These are phyloP conservation scores for Chaetomium cochliodes DNA, from an alignment of 495 filamentous ascomycete species.

Conservation along the genomic window DNA sequence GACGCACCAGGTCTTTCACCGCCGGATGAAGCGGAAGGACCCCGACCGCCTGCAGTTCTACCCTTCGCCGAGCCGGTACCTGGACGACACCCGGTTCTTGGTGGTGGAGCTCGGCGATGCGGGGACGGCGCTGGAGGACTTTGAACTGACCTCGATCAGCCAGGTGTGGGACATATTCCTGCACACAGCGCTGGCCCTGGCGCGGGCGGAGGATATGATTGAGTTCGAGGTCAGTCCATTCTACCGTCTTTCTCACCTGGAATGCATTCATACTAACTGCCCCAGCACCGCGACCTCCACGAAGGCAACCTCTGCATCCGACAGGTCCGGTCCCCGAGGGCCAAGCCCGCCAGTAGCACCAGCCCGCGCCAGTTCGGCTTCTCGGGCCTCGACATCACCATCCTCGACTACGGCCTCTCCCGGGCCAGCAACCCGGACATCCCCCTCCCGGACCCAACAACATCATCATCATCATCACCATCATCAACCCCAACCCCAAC, in stretches of 20 bases:
- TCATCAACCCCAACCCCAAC: too few relatives aligned
- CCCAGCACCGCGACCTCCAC: slow-evolving; percentile 79
- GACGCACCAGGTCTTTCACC: slow-evolving; percentile 63
- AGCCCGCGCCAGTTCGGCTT: slow-evolving; percentile 56
- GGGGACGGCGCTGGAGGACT: slow-evolving; percentile 69
- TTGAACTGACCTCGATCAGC: slow-evolving; percentile 52
- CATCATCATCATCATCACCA: background rate
- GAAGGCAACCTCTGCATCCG: slow-evolving; percentile 81
- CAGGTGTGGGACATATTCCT: slow-evolving; percentile 86
- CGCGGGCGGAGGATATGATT: slow-evolving; percentile 68
- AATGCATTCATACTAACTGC: background rate
- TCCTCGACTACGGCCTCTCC: slow-evolving; percentile 89
- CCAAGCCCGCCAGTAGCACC: slow-evolving; percentile 34
- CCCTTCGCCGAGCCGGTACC: slow-evolving; percentile 58
- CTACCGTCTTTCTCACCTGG: background rate
- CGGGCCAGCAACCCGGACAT: slow-evolving; percentile 49
- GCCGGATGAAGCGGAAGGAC: slow-evolving; percentile 57
- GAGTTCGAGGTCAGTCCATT: slow-evolving; percentile 64
- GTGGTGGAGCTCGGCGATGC: slow-evolving; percentile 88
- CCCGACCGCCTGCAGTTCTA: slow-evolving; percentile 63
- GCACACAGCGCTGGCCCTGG: slow-evolving; percentile 71
- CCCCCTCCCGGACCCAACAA: too few relatives aligned
- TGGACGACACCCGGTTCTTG: slow-evolving; percentile 69
- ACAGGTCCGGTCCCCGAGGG: slow-evolving; percentile 41
- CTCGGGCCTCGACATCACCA: slow-evolving; percentile 71